Conservation (phyloP, 768 basidiomycete genomes). For the Cyathus striatus region DNA sequence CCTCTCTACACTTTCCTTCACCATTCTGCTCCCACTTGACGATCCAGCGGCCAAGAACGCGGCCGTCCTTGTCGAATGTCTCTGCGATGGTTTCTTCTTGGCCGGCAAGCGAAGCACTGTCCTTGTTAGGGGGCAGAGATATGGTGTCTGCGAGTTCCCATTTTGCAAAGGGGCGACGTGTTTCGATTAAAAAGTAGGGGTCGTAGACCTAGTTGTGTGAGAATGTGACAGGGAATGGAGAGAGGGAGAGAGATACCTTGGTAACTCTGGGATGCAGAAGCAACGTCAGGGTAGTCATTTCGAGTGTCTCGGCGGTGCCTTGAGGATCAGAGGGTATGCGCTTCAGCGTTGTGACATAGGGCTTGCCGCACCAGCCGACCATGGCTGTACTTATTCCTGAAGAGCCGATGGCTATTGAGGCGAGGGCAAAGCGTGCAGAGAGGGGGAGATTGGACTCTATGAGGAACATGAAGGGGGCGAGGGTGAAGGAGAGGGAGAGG, state of each 20-base stretch:
- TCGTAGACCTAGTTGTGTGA: slow-evolving; percentile 77
- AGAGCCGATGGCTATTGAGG: slow-evolving; percentile 64
- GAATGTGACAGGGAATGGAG: too few relatives aligned
- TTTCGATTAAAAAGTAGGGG: slow-evolving; percentile 62
- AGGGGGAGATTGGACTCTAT: slow-evolving; percentile 74
- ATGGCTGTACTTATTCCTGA: slow-evolving; percentile 72
- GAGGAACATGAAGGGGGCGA: slow-evolving; percentile 79
- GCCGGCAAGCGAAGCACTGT: slow-evolving; percentile 29
- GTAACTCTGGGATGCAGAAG: slow-evolving; percentile 57
- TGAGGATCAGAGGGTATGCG: slow-evolving; percentile 39
- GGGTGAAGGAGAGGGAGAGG: slow-evolving; percentile 56
- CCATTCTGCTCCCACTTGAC: slow-evolving; percentile 71
- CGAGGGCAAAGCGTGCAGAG: slow-evolving; percentile 63
- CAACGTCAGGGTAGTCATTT: slow-evolving; percentile 66
- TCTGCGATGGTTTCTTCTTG: slow-evolving; percentile 79
- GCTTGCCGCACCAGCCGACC: slow-evolving; percentile 64
- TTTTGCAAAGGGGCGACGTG: slow-evolving; percentile 67
- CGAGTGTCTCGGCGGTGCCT: slow-evolving; percentile 47
- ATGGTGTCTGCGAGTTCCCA: slow-evolving; percentile 69
- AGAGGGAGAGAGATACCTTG: slow-evolving; percentile 31
- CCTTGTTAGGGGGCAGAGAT: slow-evolving; percentile 38
- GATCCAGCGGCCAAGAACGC: slow-evolving; percentile 70
- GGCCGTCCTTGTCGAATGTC: slow-evolving; percentile 53
- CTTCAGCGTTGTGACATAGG: slow-evolving; percentile 67
- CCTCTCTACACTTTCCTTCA: slow-evolving; percentile 53